A percentile compares a stretch with the other conserved stretches of the same genome.
These are phyloP conservation scores for Thelonectria olida DNA, from an alignment of 2,329 filamentous ascomycete genomes.

Conservation along the genomic window DNA sequence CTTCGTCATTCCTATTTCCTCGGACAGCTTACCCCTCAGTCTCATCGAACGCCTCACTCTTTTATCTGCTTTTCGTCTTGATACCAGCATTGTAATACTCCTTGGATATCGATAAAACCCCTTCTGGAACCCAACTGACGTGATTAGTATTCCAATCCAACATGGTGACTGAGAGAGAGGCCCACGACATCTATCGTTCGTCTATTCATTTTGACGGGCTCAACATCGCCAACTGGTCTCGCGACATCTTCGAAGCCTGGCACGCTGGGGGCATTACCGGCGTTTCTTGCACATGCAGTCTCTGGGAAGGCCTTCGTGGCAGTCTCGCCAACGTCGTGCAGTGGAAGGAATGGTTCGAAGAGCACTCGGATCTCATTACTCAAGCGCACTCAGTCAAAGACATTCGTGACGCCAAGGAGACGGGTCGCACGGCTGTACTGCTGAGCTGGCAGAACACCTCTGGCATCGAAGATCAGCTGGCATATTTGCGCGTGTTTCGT, in stretches of 20 bases:
- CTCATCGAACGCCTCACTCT: no score
- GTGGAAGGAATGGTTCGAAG: conserved; percentile 54
- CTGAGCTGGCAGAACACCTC: conserved; percentile 53
- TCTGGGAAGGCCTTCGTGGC: conserved; percentile 51
- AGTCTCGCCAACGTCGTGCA: conserved; percentile 51
- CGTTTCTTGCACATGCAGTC: conserved; percentile 51
- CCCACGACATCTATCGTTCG: conserved; percentile 46
- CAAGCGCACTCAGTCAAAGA: conserved; percentile 49
- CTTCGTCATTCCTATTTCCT: no score
- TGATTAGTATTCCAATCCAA: not conserved
- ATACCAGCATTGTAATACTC: no score
- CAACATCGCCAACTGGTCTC: conserved; percentile 51
- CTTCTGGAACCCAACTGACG: not conserved
- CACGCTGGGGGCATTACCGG: conserved; percentile 49
- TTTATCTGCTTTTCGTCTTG: no score
- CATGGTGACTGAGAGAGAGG: conserved; percentile 49
- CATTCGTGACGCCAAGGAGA: conserved; percentile 47
- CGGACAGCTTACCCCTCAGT: no score
- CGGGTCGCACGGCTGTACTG: conserved; percentile 49
- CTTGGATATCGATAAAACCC: no score
- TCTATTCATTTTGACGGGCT: conserved; percentile 52
- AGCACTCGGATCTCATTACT: conserved; percentile 49
- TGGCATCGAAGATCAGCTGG: conserved; percentile 50
- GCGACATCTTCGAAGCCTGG: conserved; percentile 52
- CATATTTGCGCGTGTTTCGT: conserved; percentile 50